Evolutionary conservation across 2,329 filamentous ascomycete genomes (phyloP), one percentile per base, ranked within the genome.

Genomic region (Colletotrichum incanum): DNA sequence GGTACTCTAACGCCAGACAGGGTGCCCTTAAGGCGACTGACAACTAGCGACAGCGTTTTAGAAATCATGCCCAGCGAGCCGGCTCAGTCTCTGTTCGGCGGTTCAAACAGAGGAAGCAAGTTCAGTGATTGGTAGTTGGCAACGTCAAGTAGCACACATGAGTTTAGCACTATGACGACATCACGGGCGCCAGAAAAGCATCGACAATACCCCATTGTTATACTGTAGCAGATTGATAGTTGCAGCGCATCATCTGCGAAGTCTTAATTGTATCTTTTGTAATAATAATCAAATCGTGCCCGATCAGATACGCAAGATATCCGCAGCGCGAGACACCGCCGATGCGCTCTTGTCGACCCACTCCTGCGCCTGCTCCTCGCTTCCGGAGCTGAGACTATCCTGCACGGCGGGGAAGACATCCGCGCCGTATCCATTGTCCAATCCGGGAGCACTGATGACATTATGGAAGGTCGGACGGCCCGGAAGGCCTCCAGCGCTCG

Each of bases 1-100:
- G 77, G 74, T 16, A 77, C 65, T 6, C 71, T 77, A 74, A 79
- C 76, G 34, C 76, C 78, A 1, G 70, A 70, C 4, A 23, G 59
- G 0, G 31, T 72, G 7, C 70, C 70, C 5, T 34, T 72, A 1
- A 58, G 41, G 20, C 58, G 70, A 2, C 39, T 72, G 0, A 50
- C 54, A 14, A 72, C 69, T 2, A 65, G 45, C 54, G 70, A 72
- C 5, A 72, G 65, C 37, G 9, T 65, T 8, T 20, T 60, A 18
- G 41, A 60, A 1, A 43, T 70, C 0, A 54, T 47, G 1, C 52
- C 28, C 14, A 69, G 52, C 23, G 70, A 72, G 26, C 37, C 20
- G 18, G 11, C 5, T 26, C 54, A 14, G 0, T 72, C 70, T 0
- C 18, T 60, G 11, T 65, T 26, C 16, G 60, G 37, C 6, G 69